phyloP scores from a whole-genome alignment of 345 rosid genomes.

The Eucalyptus regnans region DNA sequence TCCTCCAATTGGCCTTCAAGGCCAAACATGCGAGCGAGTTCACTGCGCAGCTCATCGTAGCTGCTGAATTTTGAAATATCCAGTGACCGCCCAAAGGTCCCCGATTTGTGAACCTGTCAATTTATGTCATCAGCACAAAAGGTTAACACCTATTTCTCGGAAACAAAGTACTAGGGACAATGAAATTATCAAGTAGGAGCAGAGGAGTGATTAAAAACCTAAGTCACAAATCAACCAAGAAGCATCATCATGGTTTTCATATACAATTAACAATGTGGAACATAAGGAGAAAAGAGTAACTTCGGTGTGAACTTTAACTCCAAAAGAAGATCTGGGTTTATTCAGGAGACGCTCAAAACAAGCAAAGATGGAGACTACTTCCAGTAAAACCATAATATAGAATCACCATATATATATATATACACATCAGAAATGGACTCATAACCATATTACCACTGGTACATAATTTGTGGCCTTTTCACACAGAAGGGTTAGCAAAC shows the following conservation, averaged over 20 bases:
- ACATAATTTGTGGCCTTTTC: neutral
- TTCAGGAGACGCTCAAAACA: neutral
- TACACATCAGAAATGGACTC: neutral
- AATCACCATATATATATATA: neutral
- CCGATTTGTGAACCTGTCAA: slow-evolving; percentile 25
- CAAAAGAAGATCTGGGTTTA: neutral
- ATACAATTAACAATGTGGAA: neutral
- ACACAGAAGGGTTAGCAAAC: neutral
- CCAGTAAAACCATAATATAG: neutral
- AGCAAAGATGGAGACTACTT: neutral
- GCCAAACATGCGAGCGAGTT: slow-evolving; percentile 34
- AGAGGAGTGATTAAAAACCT: neutral
- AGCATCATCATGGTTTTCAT: neutral
- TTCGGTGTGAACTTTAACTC: neutral
- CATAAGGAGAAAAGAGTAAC: neutral
- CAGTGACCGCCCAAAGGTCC: slow-evolving; percentile 42
- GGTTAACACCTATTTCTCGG: neutral
- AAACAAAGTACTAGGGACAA: neutral
- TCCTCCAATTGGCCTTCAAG: slow-evolving; percentile 47
- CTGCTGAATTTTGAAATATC: slow-evolving; percentile 39
- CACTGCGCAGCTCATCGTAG: slow-evolving; percentile 34
- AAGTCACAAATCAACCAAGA: neutral
- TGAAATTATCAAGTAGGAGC: neutral
- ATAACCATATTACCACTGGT: neutral
- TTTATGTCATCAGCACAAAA: neutral